Conservation (phyloP, 257 asterid species). For the Solanum okadae region DNA sequence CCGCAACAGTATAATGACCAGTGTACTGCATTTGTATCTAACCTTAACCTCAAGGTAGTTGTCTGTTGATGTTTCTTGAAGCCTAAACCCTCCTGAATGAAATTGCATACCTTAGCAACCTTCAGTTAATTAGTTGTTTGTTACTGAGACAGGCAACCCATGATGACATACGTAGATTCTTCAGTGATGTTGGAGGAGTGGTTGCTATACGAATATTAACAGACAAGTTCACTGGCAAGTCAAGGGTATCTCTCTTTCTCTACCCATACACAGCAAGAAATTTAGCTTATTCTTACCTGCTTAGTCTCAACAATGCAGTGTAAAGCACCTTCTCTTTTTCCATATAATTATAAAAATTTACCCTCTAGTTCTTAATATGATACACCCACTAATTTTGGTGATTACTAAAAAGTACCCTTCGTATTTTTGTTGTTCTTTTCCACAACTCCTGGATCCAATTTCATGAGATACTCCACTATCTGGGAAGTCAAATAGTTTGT, state of each 20-base stretch:
- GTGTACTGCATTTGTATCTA: conserved; percentile 85
- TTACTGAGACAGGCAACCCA: conserved; percentile 50
- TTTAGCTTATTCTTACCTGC: background rate
- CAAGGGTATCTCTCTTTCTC: conserved; percentile 58
- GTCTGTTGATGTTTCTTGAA: background rate
- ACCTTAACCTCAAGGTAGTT: conserved; percentile 59
- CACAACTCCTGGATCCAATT: background rate
- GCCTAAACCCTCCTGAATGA: background rate
- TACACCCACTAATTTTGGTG: background rate
- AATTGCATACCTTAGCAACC: background rate
- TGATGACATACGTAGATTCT: conserved; percentile 56
- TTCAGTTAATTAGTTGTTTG: background rate
- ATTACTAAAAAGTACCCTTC: background rate
- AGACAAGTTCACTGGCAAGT: conserved; percentile 68
- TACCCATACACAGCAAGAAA: background rate
- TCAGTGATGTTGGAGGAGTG: conserved; percentile 86
- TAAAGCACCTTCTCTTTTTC: background rate
- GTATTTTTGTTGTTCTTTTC: background rate
- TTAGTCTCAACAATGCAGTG: background rate
- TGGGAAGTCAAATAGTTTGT: background rate
- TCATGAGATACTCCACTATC: background rate
- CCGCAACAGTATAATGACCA: conserved; percentile 51
- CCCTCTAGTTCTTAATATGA: background rate
- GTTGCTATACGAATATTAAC: conserved; percentile 64
- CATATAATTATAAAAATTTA: background rate